Conservation (phyloP, 2,329 filamentous ascomycete genomes). For the Talaromyces sp. region DNA sequence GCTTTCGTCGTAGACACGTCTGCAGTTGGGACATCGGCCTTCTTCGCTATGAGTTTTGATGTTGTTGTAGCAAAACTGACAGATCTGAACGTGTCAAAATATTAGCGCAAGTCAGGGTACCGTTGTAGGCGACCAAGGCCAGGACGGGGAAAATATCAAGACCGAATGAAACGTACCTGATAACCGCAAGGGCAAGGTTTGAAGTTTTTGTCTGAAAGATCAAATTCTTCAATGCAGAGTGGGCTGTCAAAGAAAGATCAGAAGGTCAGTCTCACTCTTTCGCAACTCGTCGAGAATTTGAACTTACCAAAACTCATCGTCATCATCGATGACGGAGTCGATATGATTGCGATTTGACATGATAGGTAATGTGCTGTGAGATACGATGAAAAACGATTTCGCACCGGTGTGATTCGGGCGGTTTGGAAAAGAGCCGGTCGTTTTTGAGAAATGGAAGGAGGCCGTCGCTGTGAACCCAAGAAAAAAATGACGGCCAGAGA, state of each 20-base stretch:
- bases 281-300: neutral
- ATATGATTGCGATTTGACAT: conserved; percentile 45
- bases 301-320: conserved; percentile 45
- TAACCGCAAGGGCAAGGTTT: conserved; percentile 96
- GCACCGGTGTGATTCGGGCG: neutral
- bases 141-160: neutral
- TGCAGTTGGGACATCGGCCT: conserved; percentile 92
- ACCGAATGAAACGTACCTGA: conserved; percentile 63
- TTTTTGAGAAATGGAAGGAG: neutral
- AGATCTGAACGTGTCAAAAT: conserved; percentile 63
- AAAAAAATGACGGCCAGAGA: neutral
- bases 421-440: neutral
- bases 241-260: conserved; percentile 55
- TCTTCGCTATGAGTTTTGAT: conserved; percentile 94
- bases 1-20: conserved; percentile 91
- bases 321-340: conserved; percentile 47
- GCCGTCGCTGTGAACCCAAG: conserved; percentile 7
- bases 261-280: conserved; percentile 21
- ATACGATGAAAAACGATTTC: conserved; percentile 10
- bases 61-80: conserved; percentile 99
- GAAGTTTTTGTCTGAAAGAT: conserved; percentile 95
- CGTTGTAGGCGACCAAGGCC: too few species aligned
- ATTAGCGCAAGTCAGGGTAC: too few species aligned
- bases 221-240: conserved; percentile 97
- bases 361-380: conserved; percentile 24